Evolutionary conservation across 176 grass and related monocot genomes (phyloP), one percentile per base, ranked within the genome.

Genomic region (Oropetium thomaeum): DNA sequence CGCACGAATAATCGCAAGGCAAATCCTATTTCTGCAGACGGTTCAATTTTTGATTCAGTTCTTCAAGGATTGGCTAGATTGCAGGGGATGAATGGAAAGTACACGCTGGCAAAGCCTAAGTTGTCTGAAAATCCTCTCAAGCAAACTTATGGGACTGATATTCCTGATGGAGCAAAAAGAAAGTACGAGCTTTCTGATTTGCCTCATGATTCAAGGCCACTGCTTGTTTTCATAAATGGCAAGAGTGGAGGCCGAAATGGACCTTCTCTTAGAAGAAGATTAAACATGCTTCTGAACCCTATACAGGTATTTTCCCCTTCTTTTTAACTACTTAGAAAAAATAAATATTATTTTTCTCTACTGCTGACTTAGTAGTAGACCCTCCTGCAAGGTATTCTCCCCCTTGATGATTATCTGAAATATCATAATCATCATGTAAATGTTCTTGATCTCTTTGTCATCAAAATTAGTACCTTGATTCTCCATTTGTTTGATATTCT

Each of bases 171-270:
- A 44, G 83, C 7, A 14, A 89, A 73, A 44, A 89, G 59, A 42
- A 75, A 87, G 63, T 93, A 89, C 61, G 79, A 93, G 58, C 67
- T 97, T 45, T 81, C 89, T 54, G 73, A 91, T 69, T 85, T 93
- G 83, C 75, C 81, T 1, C 85, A 83, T 45, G 86, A 93, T 91
- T 89, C 57, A 4, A 89, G 81, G 44, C 94, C 94, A 68, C 78
- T 97, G 65, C 90, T 93, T 76, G 90, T 97, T 85, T 97, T 97
- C 84, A 91, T 97, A 68, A 97, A 97, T n/a, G 70, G 78, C 70
- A 97, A 87, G 78, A 97, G 94, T 71, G 94, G 94, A 85, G 90
- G 82, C 5, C 83, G 51, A 69, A 76, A 91, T 75, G 90, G 94
- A n/a, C 47, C 62, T 59, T 91, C 90, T 89, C 81, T 97, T 62